A percentile compares a stretch with the other conserved stretches of the same genome.
Conservation (phyloP, 805 yeast genomes). For the Suhomyces emberorum region DNA sequence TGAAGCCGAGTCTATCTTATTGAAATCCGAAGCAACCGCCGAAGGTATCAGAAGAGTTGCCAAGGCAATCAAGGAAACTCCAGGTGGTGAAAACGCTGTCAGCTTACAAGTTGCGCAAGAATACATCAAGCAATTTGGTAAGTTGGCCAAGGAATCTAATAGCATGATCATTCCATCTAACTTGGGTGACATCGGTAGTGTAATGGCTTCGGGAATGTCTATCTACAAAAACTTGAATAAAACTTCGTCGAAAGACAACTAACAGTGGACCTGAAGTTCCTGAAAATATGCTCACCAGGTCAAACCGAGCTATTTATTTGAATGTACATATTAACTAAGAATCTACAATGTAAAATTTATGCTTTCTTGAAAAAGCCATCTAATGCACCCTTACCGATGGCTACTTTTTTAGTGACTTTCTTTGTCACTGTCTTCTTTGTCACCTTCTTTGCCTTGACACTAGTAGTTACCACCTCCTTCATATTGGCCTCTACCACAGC, state of each 20-base stretch:
- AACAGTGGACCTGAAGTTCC: too few species aligned
- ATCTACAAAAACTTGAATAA: constrained; percentile 55
- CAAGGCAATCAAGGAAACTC: constrained; percentile 60
- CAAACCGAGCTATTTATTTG: too few species aligned
- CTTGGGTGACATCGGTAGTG: constrained; percentile 66
- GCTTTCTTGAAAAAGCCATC: constrained; percentile 60
- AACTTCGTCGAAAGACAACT: neutral
- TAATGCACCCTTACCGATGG: constrained; percentile 62
- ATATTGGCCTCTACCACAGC: constrained; percentile 25
- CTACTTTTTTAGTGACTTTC: constrained; percentile 41
- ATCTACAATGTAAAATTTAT: too few species aligned
- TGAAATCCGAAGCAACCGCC: constrained; percentile 71
- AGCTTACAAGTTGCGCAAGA: constrained; percentile 78
- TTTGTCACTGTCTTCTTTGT: constrained; percentile 16
- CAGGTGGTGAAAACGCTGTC: constrained; percentile 75
- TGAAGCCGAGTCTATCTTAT: constrained; percentile 65
- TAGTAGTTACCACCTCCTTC: constrained; percentile 17
- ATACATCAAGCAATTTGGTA: constrained; percentile 77
- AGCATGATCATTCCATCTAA: constrained; percentile 76
- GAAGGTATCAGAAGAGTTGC: constrained; percentile 65
- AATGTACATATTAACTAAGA: too few species aligned
- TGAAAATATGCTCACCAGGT: too few species aligned
- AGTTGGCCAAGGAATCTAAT: constrained; percentile 77
- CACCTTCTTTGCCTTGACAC: constrained; percentile 20
- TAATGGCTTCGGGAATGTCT: constrained; percentile 75